Conservation (phyloP, 2,329 filamentous ascomycete genomes). For the Fusarium siculi region DNA sequence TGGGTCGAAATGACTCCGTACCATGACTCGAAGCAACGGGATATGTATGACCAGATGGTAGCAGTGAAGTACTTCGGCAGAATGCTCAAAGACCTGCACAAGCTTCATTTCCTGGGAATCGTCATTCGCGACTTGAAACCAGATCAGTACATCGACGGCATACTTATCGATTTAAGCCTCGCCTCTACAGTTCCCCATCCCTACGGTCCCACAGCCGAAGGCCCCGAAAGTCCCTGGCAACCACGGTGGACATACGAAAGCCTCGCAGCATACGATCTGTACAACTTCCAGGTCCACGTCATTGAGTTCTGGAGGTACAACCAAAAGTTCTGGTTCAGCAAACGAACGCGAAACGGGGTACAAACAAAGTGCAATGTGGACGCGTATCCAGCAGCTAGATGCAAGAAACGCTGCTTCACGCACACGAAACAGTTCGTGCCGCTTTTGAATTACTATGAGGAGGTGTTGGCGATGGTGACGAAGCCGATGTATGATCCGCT, state of each 20-base stretch:
- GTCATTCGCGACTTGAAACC: neutral
- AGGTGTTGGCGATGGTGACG: neutral
- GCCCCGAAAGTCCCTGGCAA: neutral
- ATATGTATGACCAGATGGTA: neutral
- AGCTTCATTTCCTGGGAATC: neutral
- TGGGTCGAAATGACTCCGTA: slow-evolving; percentile 2
- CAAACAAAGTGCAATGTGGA: neutral
- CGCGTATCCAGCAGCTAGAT: neutral
- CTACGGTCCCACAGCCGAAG: neutral
- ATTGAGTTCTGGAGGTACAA: neutral
- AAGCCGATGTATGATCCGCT: neutral
- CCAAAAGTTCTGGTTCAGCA: neutral
- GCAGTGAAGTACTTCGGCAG: neutral
- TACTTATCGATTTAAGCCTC: slow-evolving; percentile 14
- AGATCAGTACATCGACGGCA: slow-evolving; percentile 19
- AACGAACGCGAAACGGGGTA: neutral
- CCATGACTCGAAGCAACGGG: neutral
- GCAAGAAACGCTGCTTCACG: neutral
- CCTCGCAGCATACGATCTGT: slow-evolving; percentile 13
- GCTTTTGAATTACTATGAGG: neutral
- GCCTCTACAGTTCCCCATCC: slow-evolving; percentile 16
- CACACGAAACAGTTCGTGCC: neutral
- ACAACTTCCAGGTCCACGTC: neutral
- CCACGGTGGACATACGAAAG: slow-evolving; percentile 12
- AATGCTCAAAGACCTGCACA: slow-evolving; percentile 8